phyloP scores from a whole-genome alignment of 495 filamentous ascomycete species.

The Barbatosphaeria neglecta region DNA sequence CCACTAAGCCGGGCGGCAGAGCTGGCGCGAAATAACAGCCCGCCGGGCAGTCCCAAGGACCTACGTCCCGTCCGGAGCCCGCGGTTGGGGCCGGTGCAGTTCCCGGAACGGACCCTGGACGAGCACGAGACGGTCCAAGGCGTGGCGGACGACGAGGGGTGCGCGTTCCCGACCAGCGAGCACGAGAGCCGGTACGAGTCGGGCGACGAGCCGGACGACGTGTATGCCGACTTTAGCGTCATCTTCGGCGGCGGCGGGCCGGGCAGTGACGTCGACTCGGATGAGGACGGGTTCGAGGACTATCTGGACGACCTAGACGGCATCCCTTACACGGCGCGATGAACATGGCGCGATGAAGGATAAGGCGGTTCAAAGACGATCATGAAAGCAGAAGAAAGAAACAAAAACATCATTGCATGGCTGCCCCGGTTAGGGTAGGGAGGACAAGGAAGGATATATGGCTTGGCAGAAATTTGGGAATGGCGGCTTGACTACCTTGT shows the following conservation, averaged over 20 bases:
- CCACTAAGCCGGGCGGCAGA: neutral
- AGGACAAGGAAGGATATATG: neutral
- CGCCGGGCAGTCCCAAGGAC: constrained; percentile 4
- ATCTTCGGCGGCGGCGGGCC: constrained; percentile 25
- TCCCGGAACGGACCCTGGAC: constrained; percentile 13
- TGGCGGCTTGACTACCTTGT: too few relatives aligned
- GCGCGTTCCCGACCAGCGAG: constrained; percentile 30
- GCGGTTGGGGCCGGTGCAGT: constrained; percentile 7
- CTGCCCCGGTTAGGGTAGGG: neutral
- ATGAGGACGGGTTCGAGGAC: constrained; percentile 15
- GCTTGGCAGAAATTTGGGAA: too few relatives aligned
- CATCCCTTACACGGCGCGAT: constrained; percentile 21
- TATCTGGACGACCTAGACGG: constrained; percentile 23
- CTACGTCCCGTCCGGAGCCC: constrained; percentile 9
- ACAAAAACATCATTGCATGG: neutral
- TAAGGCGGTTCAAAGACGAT: neutral
- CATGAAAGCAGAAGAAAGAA: neutral
- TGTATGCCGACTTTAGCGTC: constrained; percentile 37
- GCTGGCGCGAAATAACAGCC: constrained; percentile 2
- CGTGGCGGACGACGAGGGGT: constrained; percentile 18
- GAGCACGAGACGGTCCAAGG: constrained; percentile 17
- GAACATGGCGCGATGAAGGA: neutral
- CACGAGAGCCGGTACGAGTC: constrained; percentile 31
- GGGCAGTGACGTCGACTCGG: constrained; percentile 6
- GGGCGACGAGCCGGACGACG: constrained; percentile 25